These are phyloP conservation scores for Solanum appendiculatum DNA, from an alignment of 257 asterid species.

Conservation along the genomic window DNA sequence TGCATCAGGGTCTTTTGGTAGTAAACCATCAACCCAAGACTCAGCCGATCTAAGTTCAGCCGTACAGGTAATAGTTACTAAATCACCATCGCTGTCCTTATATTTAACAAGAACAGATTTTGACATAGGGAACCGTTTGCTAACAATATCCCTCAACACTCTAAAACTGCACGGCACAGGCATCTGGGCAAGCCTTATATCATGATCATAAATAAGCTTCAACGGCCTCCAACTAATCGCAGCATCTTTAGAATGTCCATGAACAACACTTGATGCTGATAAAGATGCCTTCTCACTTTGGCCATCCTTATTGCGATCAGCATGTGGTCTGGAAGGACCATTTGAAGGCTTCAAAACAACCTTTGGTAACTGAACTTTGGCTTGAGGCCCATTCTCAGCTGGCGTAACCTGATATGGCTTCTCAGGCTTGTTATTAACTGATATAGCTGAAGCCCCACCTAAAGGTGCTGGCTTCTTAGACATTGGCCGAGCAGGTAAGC, in stretches of 20 bases:
- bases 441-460: slow-evolving; percentile 13
- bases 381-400: slow-evolving; percentile 49
- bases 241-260: slow-evolving; percentile 20
- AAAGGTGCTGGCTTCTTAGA: slow-evolving; percentile 49
- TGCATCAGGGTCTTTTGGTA: slow-evolving; percentile 37
- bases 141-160: slow-evolving; percentile 63
- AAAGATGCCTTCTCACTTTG: slow-evolving; percentile 20
- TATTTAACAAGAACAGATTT: slow-evolving; percentile 72
- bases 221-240: slow-evolving; percentile 42
- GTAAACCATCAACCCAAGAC: slow-evolving; percentile 38
- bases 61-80: slow-evolving; percentile 74
- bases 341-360: slow-evolving; percentile 66
- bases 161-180: slow-evolving; percentile 62
- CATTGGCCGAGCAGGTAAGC: slow-evolving; percentile 78
- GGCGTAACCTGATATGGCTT: slow-evolving; percentile 26
- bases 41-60: slow-evolving; percentile 77
- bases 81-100: slow-evolving; percentile 77
- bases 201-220: slow-evolving; percentile 93
- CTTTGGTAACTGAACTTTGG: slow-evolving; percentile 45
- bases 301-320: slow-evolving; percentile 24
- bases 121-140: slow-evolving; percentile 75
- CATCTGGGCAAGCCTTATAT: slow-evolving; percentile 86
- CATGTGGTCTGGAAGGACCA: slow-evolving; percentile 38
- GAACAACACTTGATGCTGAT: not conserved
- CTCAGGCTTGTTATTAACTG: slow-evolving; percentile 40